Evolutionary conservation across 2,329 filamentous ascomycete species (phyloP), one percentile per base, ranked within the genome.

Genomic region (Mycogone perniciosa): DNA sequence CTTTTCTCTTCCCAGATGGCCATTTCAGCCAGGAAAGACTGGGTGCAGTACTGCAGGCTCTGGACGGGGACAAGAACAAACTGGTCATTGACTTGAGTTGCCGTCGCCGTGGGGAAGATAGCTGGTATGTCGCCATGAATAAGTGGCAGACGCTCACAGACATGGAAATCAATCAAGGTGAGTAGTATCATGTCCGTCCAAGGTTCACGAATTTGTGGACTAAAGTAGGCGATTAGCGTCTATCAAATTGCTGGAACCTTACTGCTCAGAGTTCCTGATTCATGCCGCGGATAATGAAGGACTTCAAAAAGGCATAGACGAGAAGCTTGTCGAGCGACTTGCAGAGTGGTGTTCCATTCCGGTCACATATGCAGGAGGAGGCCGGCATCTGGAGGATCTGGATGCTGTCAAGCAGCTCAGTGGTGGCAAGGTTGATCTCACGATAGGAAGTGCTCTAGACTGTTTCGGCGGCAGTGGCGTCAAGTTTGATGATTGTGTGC

Each of bases 61-160:
- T 99, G 5, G 85, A 76, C 29, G 84, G 85, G 48, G 85, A 95
- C 65, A 89, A 77, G 65, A 72, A 76, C 44, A 93, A 88, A 69
- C 81, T 99, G 44, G 92, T 99, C 58, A 91, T 99, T 65, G 93
- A 99, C 65, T 79, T 99, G 27, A 96, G 90, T 69, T 99, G 93
- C 66, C 83, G 93, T 46, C 78, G 84, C 52, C 85, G 84, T 54
- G 86, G 78, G 35, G 73, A 76, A 4, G 76, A 85, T 50, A 85
- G 75, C 37, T 99, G 93, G 93, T 90, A 88, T 62, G 93, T 99
- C n/a, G 92, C 93, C 50, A 99, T 95, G 86, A 89, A 99, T 70
- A 95, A 95, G 68, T 99, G 93, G 93, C 93, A 97, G 76, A 96
- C 89, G 1, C 85, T 97, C 50, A 97, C 93, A 1, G 89, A 96